Evolutionary conservation across 202 grass and related monocot species (phyloP).

Genomic region (Panicum virgatum): DNA sequence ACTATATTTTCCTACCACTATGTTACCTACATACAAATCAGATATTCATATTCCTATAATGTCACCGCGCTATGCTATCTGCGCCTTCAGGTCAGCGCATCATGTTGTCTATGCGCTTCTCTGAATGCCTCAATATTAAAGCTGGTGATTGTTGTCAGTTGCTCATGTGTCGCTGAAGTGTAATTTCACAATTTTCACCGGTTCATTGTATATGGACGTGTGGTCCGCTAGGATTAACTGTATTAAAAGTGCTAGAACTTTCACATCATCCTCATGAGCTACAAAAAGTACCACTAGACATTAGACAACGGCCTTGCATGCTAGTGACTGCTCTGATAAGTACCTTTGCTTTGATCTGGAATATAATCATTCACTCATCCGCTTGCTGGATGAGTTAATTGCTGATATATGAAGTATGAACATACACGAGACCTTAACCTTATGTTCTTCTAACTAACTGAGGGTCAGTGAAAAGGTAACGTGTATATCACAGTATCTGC

Average conservation of each 20-base stretch:
- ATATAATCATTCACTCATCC: slow-evolving; percentile 27
- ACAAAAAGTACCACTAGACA: slow-evolving; percentile 25
- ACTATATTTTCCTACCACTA: too few relatives aligned
- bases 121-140: too few relatives aligned
- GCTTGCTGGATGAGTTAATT: slow-evolving; percentile 29
- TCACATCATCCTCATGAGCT: slow-evolving; percentile 23
- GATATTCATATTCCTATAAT: too few relatives aligned
- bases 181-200: not conserved
- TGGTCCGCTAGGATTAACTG: slow-evolving; percentile 12
- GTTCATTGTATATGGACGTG: slow-evolving; percentile 25
- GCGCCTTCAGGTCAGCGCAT: too few relatives aligned
- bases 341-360: slow-evolving; percentile 4
- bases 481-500: not conserved
- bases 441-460: slow-evolving; percentile 17
- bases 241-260: slow-evolving; percentile 14
- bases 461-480: not conserved
- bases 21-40: too few relatives aligned
- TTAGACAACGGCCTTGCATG: slow-evolving; percentile 13
- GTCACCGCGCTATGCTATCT: too few relatives aligned
- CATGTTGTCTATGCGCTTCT: too few relatives aligned
- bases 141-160: too few relatives aligned
- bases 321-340: slow-evolving; percentile 22
- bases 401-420: slow-evolving; percentile 47
- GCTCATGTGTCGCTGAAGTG: too few relatives aligned
- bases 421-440: slow-evolving; percentile 3